Evolutionary conservation across 352 stramenopile genomes (phyloP), one percentile per base, ranked within the genome.

Genomic region (Saprolegnia parasitica): DNA sequence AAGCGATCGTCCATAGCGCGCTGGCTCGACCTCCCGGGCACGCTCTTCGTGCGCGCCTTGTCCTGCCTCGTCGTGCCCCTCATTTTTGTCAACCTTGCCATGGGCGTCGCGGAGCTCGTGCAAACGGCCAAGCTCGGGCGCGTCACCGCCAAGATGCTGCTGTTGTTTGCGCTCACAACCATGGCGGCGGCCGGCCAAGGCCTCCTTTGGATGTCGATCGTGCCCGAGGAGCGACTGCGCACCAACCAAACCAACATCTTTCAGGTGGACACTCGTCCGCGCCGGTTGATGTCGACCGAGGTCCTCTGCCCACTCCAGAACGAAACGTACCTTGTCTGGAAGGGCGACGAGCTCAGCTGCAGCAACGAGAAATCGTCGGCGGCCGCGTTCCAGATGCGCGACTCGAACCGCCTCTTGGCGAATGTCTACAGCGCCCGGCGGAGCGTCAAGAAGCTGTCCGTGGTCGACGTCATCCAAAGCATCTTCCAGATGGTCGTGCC

Each of bases 41-140:
- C 65, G 1, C 78, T 86, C 52, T 86, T 86, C 68, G 76, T 86
- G 47, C 76, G 76, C 56, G 79, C 78, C 5, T 60, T 86, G 50
- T 75, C 79, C 52, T 86, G 79, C 8, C 60, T 84, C 52, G 76
- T 86, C 50, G 71, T 73, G 5, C 76, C 77, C 2, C 29, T 84
- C 26, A 76, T 86, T 29, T 84, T 86, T 62, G 78, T 71, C 21
- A 78, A 73, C 3, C 65, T 86, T 29, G 72, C 81, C 26, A 76
- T 80, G 52, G 77, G 71, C 29, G 78, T 84, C 66, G 73, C 73
- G 15, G 79, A 84, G 47, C 74, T 86, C 63, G 68, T 76, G 26
- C 23, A 76, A 39, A 73, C 78, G 11, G 71, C 75, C 58, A 78
- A 81, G 49, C 72, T 74, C 42, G 74, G 65, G 8, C 64, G 66